Base-by-base conservation (phyloP, 192 early-diverging fungal genomes). In the Coemansia sp. region DNA sequence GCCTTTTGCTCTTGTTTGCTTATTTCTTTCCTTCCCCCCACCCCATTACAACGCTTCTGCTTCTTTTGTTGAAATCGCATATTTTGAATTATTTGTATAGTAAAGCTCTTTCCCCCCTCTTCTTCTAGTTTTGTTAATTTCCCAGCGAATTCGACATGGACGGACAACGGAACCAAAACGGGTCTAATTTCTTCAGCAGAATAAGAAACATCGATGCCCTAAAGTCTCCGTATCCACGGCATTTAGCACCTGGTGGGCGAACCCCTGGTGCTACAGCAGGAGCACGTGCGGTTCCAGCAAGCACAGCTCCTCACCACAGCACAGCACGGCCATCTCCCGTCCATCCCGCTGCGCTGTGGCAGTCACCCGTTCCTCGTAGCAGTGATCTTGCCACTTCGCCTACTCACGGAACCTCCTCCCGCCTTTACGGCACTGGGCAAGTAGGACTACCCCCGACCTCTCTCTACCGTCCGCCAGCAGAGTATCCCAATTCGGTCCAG, bases 401-500 rank as follows among this genome's bases (percentile, higher is more conserved):
- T 1, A 22, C 45, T 6, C 54, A 64, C 7, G 45, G 45, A 2
- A 26, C 10, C 4, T 32, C 32, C 4, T 41, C 49, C 7, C 64
- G 21, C 6, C 15, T 16, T 10, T 41, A 54, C 2, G 45, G 16
- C 1, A 12, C 19, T 39, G 71, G 43, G 7, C 63, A 61, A 13
- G 8, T 41, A 26, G 51, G 51, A 19, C 40, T 11, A 16, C 63
- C 63, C n/a, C 59, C 41, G 37, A 9, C 43, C 15, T 60, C 54
- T 5, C 55, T 63, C 18, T 66, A 78, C 21, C 67, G 62, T 13
- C 42, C 65, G 49, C 65, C 68, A 56, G 22, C 72, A 22, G 70
- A 73, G 18, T 79, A 74, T 26, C 71, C 77, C 13, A 65, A 22
- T 55, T 79, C 77, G 3, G 77, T 79, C 2, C 77, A 79, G 60